phyloP scores from a whole-genome alignment of 164 flowering plant species.

The Tinospora cordifolia region DNA sequence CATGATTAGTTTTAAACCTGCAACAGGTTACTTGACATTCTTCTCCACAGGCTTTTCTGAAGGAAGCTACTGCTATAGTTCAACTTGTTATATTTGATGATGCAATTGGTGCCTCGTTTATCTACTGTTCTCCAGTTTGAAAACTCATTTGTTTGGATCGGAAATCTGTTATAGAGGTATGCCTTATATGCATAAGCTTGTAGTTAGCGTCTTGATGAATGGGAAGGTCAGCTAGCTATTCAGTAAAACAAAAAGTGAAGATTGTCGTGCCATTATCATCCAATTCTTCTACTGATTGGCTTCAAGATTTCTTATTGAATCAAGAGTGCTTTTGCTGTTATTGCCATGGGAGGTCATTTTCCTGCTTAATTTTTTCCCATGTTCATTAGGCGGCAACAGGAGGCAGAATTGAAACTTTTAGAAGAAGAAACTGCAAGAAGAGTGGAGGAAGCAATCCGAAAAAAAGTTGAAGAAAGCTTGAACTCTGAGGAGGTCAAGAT shows the following conservation, averaged over 20 bases:
- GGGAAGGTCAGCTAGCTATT: slow-evolving; percentile 55
- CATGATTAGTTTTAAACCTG: slow-evolving; percentile 56
- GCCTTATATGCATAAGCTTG: slow-evolving; percentile 77
- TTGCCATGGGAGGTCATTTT: slow-evolving; percentile 18
- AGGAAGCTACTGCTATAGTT: slow-evolving; percentile 89
- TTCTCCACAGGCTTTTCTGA: slow-evolving; percentile 85
- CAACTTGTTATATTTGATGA: slow-evolving; percentile 84
- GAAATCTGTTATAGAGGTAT: slow-evolving; percentile 92
- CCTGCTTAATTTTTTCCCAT: slow-evolving; percentile 28
- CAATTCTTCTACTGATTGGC: slow-evolving; percentile 21
- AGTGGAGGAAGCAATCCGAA: slow-evolving; percentile 78
- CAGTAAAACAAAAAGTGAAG: slow-evolving; percentile 23
- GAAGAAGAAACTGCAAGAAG: slow-evolving; percentile 94
- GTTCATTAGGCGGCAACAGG: slow-evolving; percentile 75
- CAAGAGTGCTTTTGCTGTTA: slow-evolving; percentile 14
- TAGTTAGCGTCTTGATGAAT: slow-evolving; percentile 45
- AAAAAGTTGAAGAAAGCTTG: slow-evolving; percentile 75
- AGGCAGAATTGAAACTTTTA: slow-evolving; percentile 76
- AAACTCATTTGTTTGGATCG: slow-evolving; percentile 88
- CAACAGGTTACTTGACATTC: slow-evolving; percentile 69
- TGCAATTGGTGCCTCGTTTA: slow-evolving; percentile 79
- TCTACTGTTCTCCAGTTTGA: slow-evolving; percentile 89
- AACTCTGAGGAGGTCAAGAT: slow-evolving; percentile 59
- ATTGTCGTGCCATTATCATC: slow-evolving; percentile 22
- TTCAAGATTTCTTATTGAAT: slow-evolving; percentile 14